Evolutionary conservation across 352 stramenopile species (phyloP).

Genomic region (Phytophthora boehmeriae): DNA sequence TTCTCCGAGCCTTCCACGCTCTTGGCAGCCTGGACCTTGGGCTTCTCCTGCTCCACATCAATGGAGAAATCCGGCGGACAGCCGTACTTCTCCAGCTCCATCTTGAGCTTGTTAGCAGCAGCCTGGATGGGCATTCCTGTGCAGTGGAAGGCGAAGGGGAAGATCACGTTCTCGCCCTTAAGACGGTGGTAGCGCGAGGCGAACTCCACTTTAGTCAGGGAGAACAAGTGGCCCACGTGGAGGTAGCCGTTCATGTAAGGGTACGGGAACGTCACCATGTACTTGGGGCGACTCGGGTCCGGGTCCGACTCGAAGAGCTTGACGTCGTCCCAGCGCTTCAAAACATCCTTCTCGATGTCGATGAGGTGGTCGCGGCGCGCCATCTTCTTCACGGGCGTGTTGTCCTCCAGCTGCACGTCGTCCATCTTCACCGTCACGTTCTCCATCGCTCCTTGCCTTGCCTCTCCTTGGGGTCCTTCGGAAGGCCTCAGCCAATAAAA

Average conservation of each 20-base stretch:
- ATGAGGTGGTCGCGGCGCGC: slow-evolving; percentile 90
- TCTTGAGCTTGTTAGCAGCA: slow-evolving; percentile 99
- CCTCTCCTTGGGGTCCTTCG: slow-evolving; percentile 3
- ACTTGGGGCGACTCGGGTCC: slow-evolving; percentile 91
- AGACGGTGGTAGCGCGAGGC: slow-evolving; percentile 93
- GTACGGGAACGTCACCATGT: slow-evolving; percentile 99
- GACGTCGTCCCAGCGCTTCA: slow-evolving; percentile 87
- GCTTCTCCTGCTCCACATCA: slow-evolving; percentile 18
- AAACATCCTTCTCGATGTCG: slow-evolving; percentile 91
- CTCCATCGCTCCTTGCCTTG: slow-evolving; percentile 40
- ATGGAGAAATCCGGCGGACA: slow-evolving; percentile 92
- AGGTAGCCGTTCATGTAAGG: slow-evolving; percentile 99
- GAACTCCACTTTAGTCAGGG: slow-evolving; percentile 98
- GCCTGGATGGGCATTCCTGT: slow-evolving; percentile 99
- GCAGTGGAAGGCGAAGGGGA: slow-evolving; percentile 99
- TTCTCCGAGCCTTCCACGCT: slow-evolving; percentile 82
- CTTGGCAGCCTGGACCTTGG: slow-evolving; percentile 46
- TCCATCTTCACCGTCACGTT: slow-evolving; percentile 84
- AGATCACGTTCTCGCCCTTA: slow-evolving; percentile 99
- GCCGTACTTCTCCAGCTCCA: slow-evolving; percentile 95
- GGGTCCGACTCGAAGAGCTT: slow-evolving; percentile 92
- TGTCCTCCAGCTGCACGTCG: slow-evolving; percentile 76
- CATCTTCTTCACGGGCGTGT: slow-evolving; percentile 72
- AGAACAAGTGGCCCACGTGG: slow-evolving; percentile 98
- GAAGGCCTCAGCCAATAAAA: slow-evolving; percentile 24